Evolutionary conservation across 129 eudicot genomes (phyloP).

Genomic region (Flaveria brownii): DNA sequence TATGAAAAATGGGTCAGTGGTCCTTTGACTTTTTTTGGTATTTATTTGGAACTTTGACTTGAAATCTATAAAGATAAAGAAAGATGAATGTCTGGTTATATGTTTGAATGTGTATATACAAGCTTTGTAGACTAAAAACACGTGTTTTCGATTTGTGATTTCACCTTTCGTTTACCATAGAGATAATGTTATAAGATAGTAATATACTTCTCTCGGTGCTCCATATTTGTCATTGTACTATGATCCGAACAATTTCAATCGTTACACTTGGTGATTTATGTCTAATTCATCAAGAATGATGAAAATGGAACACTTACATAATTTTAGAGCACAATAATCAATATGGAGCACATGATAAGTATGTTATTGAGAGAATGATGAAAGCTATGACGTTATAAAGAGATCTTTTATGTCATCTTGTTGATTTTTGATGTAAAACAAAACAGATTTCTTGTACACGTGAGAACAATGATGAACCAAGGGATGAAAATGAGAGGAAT

Average conservation of each 20-base stretch:
- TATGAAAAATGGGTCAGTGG: conserved; percentile 14
- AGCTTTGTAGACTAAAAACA: conserved; percentile 23
- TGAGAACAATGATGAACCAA: no score
- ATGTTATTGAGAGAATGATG: no score
- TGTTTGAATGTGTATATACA: conserved; percentile 33
- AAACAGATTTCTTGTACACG: not conserved
- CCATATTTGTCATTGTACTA: not conserved
- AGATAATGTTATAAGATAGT: no score
- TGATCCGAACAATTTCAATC: not conserved
- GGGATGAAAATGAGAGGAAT: no score
- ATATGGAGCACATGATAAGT: no score
- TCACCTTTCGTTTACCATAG: not conserved
- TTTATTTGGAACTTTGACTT: conserved; percentile 36
- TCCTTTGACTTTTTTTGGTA: conserved; percentile 24
- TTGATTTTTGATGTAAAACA: not conserved
- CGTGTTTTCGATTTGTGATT: conserved; percentile 2
- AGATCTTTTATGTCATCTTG: not conserved
- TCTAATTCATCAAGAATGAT: not conserved
- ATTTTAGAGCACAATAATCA: no score
- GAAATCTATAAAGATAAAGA: conserved; percentile 22
- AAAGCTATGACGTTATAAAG: no score
- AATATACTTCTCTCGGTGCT: not conserved
- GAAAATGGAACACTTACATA: not conserved
- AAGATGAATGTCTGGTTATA: conserved; percentile 11
- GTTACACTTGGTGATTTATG: not conserved